Evolutionary conservation across 306 rosid genomes (phyloP).

Genomic region (Rosa rugosa): DNA sequence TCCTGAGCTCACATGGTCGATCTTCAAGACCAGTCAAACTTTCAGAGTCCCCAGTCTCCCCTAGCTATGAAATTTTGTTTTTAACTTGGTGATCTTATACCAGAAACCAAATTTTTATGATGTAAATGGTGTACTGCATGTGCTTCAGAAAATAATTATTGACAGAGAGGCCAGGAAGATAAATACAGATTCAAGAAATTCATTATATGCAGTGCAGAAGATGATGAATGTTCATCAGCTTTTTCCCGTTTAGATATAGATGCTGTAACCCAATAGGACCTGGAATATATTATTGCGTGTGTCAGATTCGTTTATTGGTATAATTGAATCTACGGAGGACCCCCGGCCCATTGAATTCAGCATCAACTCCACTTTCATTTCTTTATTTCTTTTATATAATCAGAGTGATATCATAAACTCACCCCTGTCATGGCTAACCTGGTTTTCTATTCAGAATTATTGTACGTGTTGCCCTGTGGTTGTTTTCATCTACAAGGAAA

Average conservation of each 20-base stretch:
- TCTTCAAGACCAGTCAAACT: conserved; percentile 21
- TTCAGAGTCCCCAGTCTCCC: background rate
- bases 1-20: background rate
- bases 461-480: background rate
- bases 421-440: background rate
- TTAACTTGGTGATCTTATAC: conserved; percentile 10
- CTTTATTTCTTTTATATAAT: background rate
- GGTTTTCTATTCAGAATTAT: background rate
- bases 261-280: background rate
- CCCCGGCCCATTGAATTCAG: background rate
- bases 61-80: background rate
- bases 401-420: background rate
- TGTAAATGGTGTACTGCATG: background rate
- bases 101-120: background rate
- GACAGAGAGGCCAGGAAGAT: background rate
- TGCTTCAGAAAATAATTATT: conserved; percentile 2
- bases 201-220: background rate
- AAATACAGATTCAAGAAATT: background rate
- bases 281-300: background rate
- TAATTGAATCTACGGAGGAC: background rate
- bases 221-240: background rate
- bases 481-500: background rate
- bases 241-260: background rate
- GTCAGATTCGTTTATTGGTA: conserved; percentile 4
- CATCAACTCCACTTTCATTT: background rate